Percentiles rank a stretch among this genome's conserved stretches.
These are phyloP conservation scores for Galium porrigens DNA, from an alignment of 305 asterid genomes.

Conservation along the genomic window DNA sequence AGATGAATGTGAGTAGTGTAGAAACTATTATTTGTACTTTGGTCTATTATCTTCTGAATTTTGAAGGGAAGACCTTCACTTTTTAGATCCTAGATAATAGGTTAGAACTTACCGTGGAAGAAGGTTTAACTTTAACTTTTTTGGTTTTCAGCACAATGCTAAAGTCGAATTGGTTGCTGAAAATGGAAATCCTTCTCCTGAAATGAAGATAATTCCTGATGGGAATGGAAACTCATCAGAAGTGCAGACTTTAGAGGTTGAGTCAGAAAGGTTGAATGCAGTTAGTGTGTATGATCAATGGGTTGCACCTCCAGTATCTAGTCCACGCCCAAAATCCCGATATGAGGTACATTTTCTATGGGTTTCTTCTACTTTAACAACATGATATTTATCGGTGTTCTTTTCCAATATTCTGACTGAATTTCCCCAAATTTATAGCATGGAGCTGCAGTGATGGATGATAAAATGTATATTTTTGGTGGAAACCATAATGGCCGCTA, in stretches of 20 bases:
- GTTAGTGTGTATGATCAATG: conserved; percentile 79
- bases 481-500: conserved; percentile 96
- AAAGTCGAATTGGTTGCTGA: conserved; percentile 36
- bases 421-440: conserved; percentile 39
- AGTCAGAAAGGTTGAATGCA: conserved; percentile 49
- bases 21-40: conserved; percentile 10
- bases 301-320: conserved; percentile 74
- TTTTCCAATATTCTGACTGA: conserved; percentile 15
- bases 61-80: background rate
- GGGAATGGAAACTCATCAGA: conserved; percentile 57
- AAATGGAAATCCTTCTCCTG: conserved; percentile 37
- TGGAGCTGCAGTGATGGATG: conserved; percentile 80
- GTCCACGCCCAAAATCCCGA: conserved; percentile 26
- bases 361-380: background rate
- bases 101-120: background rate
- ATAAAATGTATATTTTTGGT: conserved; percentile 86
- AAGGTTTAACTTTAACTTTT: conserved; percentile 6
- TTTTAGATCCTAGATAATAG: background rate
- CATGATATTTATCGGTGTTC: background rate
- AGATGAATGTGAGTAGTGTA: conserved; percentile 54
- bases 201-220: conserved; percentile 48
- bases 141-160: conserved; percentile 37
- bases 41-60: background rate
- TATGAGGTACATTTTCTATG: background rate
- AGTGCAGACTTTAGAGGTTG: conserved; percentile 66